Evolutionary conservation across 768 basidiomycete genomes (phyloP).

Genomic region (Coprinopsis cinerea): DNA sequence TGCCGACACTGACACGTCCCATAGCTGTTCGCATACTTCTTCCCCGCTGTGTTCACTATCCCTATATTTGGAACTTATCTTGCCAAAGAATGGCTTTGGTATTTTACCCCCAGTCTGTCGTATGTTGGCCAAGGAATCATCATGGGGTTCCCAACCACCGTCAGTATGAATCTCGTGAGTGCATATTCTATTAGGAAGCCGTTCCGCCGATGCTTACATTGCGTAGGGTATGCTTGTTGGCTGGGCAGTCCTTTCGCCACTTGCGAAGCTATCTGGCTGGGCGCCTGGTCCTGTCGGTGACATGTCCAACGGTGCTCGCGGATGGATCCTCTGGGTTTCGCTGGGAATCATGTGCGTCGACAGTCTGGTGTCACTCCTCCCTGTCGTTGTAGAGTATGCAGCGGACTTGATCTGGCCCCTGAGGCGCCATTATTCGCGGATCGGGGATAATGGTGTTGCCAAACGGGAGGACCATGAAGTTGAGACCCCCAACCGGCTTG

Average conservation of each 20-base stretch:
- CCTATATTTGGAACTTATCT: conserved; percentile 81
- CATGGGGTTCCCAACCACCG: conserved; percentile 93
- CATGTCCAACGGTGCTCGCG: conserved; percentile 83
- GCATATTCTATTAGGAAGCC: not conserved
- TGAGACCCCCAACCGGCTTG: conserved; percentile 75
- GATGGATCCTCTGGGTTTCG: conserved; percentile 96
- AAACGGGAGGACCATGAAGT: conserved; percentile 52
- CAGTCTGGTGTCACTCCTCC: conserved; percentile 78
- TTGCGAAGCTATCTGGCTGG: conserved; percentile 81
- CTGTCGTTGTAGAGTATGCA: conserved; percentile 57
- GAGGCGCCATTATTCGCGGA: conserved; percentile 18
- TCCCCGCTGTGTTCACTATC: conserved; percentile 82
- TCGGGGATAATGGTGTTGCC: conserved; percentile 14
- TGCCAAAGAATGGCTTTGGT: conserved; percentile 89
- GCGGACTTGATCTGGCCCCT: conserved; percentile 24
- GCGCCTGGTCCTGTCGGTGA: conserved; percentile 89
- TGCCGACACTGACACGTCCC: not conserved
- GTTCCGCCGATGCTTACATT: conserved; percentile 2
- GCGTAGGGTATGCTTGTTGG: conserved; percentile 98
- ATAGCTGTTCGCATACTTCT: conserved; percentile 83
- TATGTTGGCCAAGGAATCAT: conserved; percentile 97
- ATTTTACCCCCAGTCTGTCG: conserved; percentile 84
- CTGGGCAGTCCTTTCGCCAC: conserved; percentile 89
- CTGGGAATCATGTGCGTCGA: conserved; percentile 96
- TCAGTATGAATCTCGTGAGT: conserved; percentile 85